Conservation (phyloP, 169 alveolate genomes). For the Eimeria sp. region DNA sequence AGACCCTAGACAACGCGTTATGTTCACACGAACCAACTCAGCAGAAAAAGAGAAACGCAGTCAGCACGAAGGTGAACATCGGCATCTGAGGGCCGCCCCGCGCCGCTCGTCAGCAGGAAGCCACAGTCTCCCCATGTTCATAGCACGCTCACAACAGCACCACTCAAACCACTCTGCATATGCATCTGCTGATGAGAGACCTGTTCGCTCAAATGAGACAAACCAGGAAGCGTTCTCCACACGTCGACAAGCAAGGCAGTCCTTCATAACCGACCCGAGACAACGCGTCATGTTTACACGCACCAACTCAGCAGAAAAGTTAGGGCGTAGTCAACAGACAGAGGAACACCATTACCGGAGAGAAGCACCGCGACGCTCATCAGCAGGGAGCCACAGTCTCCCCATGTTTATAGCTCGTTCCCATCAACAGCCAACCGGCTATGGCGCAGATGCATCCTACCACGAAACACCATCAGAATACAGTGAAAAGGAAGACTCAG, state of each 20-base stretch:
- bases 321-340: neutral
- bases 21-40: slow-evolving; percentile 38
- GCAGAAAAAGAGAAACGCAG: slow-evolving; percentile 27
- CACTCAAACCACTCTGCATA: neutral
- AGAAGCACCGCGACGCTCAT: slow-evolving; percentile 42
- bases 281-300: slow-evolving; percentile 43
- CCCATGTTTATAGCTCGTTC: slow-evolving; percentile 40
- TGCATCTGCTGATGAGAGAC: neutral
- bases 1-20: slow-evolving; percentile 41
- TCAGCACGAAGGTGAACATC: slow-evolving; percentile 5
- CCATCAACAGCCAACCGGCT: neutral
- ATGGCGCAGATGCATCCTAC: neutral
- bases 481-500: neutral
- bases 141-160: slow-evolving; percentile 1
- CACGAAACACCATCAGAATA: neutral
- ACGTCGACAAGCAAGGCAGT: slow-evolving; percentile 25
- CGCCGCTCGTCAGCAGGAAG: slow-evolving; percentile 71
- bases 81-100: neutral
- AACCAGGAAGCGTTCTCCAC: neutral
- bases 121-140: slow-evolving; percentile 39
- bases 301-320: slow-evolving; percentile 14
- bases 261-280: slow-evolving; percentile 45
- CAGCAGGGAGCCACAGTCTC: slow-evolving; percentile 64
- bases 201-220: neutral
- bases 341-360: slow-evolving; percentile 1